A percentile compares a stretch with the other conserved stretches of the same genome.
phyloP scores from a whole-genome alignment of 2,329 filamentous ascomycete species.

The Stemphylium beticola region DNA sequence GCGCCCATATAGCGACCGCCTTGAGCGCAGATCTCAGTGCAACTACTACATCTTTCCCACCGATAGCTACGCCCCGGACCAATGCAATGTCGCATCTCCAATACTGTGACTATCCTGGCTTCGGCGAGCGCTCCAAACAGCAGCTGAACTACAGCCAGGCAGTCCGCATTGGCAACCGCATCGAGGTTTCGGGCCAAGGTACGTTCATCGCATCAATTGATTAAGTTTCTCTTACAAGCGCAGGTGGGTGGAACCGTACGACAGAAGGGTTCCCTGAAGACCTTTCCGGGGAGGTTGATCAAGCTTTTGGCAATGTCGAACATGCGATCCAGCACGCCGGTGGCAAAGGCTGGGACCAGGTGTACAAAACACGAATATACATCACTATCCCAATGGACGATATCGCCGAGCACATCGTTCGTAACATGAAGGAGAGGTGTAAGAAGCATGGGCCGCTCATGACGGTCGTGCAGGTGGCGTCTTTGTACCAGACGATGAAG shows the following conservation, averaged over 20 bases:
- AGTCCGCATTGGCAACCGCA: slow-evolving; percentile 32
- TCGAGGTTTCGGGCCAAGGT: slow-evolving; percentile 40
- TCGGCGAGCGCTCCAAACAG: slow-evolving; percentile 15
- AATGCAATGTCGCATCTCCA: too few relatives aligned
- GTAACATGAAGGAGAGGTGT: slow-evolving; percentile 30
- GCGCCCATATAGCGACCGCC: too few relatives aligned
- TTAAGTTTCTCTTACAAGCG: neutral
- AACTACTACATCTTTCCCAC: too few relatives aligned
- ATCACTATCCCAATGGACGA: slow-evolving; percentile 22
- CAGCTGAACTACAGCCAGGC: slow-evolving; percentile 33
- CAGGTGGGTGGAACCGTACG: slow-evolving; percentile 34
- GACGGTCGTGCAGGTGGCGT: slow-evolving; percentile 29
- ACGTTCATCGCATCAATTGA: neutral
- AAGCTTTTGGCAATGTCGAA: slow-evolving; percentile 63
- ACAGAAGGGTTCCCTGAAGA: slow-evolving; percentile 29
- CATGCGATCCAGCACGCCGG: slow-evolving; percentile 58
- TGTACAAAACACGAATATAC: slow-evolving; percentile 42
- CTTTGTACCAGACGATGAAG: slow-evolving; percentile 29
- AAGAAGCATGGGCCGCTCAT: slow-evolving; percentile 32
- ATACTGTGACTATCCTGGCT: too few relatives aligned
- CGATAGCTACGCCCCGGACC: neutral
- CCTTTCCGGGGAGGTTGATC: slow-evolving; percentile 30
- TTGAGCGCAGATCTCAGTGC: too few relatives aligned
- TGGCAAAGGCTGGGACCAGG: slow-evolving; percentile 60
- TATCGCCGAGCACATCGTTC: slow-evolving; percentile 14